Evolutionary conservation across 805 yeast genomes (phyloP), one percentile per base, ranked within the genome.

Genomic region (Nakazawaea pomicola): DNA sequence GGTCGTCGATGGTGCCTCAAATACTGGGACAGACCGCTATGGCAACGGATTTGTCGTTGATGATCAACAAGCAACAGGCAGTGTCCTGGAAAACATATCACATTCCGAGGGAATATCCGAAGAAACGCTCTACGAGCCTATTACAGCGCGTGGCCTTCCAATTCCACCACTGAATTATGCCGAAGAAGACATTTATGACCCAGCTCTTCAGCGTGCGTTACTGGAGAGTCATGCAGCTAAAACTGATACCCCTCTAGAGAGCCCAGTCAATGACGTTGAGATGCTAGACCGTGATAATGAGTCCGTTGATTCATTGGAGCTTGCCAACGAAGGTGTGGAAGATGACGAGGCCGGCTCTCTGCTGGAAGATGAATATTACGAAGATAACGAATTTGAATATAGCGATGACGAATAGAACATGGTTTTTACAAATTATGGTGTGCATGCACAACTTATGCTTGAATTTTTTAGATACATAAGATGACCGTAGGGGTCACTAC

Each of bases 321-420:
- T 25, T 17, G 44, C 44, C 8, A 41, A 41, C 31, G 17, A 35
- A 30, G 32, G 21, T n/a, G 15, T 41, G 6, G 19, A 23, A 6
- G 40, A 41, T 7, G 38, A 15, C 9, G 38, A 38, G 7, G 29
- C 14, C n/a, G n/a, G n/a, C n/a, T n/a, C n/a, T 7, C 30, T 14
- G 3, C 35, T 16, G 12, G 49, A 47, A 16, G 53, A 51, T 10
- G 36, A 28, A 15, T 24, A 34, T 12, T 33, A 24, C 15, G 65
- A 61, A 9, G 73, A 64, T 17, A 72, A 64, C 50, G 78, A 72
- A 0, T 71, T 72, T 46, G 77, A 70, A 34, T 67, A 66, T 40
- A 61, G 64, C 47, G 67, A 62, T 39, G 55, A 55, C 10, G 31
- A 43, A 19, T 21, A 20, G 29, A 14, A 31, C 4, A 11, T 17